A percentile compares a stretch with the other conserved stretches of the same genome.
phyloP scores from a whole-genome alignment of 495 filamentous ascomycete species.

The Hypoxylon cercidicola region DNA sequence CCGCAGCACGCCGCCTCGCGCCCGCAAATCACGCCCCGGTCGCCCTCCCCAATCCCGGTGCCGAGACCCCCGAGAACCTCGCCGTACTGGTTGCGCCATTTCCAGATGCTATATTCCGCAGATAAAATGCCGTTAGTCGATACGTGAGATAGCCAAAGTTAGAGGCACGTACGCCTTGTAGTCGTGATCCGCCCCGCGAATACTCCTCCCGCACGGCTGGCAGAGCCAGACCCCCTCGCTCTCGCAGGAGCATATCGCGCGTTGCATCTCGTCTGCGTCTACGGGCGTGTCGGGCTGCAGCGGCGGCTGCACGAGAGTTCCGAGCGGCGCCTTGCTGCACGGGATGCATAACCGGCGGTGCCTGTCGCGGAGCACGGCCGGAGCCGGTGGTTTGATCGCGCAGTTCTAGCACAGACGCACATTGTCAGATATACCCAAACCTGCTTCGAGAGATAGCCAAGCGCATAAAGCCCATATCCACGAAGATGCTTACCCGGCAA shows the following conservation, averaged over 20 bases:
- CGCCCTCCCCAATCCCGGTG: conserved; percentile 87
- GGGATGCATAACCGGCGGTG: conserved; percentile 81
- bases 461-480: conserved; percentile 1
- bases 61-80: conserved; percentile 82
- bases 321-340: conserved; percentile 74
- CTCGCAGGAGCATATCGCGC: conserved; percentile 74
- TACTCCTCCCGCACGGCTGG: conserved; percentile 75
- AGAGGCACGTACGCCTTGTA: conserved; percentile 64
- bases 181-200: conserved; percentile 74
- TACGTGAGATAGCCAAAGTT: background rate
- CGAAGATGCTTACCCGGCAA: conserved; percentile 71
- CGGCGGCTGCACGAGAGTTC: conserved; percentile 51
- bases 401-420: conserved; percentile 77
- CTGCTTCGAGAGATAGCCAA: background rate
- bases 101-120: conserved; percentile 73
- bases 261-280: conserved; percentile 59
- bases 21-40: conserved; percentile 86
- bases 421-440: conserved; percentile 16
- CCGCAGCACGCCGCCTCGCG: conserved; percentile 75
- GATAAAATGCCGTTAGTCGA: conserved; percentile 13
- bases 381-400: conserved; percentile 77
- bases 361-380: conserved; percentile 68
- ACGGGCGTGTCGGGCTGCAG: conserved; percentile 42
- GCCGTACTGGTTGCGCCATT: conserved; percentile 87
- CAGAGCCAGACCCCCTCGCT: conserved; percentile 79